These are phyloP conservation scores for Rhodotorula paludigena DNA, from an alignment of 768 basidiomycete species.

Conservation along the genomic window DNA sequence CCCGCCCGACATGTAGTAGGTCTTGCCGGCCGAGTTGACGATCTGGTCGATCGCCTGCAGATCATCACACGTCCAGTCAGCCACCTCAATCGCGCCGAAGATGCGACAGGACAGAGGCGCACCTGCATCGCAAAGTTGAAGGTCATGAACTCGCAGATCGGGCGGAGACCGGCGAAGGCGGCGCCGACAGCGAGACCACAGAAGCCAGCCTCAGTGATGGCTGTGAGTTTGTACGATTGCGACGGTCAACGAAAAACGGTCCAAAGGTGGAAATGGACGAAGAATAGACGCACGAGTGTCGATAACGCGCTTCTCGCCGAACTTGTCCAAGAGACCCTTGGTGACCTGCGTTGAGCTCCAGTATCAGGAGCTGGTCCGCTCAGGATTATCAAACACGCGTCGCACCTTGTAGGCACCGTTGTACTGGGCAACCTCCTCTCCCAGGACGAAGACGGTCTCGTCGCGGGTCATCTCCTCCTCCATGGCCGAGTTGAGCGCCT, in stretches of 20 bases:
- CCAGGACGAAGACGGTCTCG: constrained; percentile 86
- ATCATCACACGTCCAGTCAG: neutral
- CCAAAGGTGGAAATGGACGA: too few species aligned
- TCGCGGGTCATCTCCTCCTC: constrained; percentile 99
- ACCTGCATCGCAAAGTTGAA: constrained; percentile 99
- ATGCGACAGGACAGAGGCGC: constrained; percentile 3
- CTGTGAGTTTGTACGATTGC: constrained; percentile 31
- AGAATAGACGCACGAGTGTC: constrained; percentile 60
- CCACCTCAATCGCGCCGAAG: too few species aligned
- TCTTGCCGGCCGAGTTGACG: constrained; percentile 99
- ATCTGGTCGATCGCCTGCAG: constrained; percentile 90
- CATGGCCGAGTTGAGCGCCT: constrained; percentile 95
- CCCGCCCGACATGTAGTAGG: constrained; percentile 99
- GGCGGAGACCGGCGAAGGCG: constrained; percentile 87
- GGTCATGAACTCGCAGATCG: constrained; percentile 99
- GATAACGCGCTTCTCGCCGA: constrained; percentile 95
- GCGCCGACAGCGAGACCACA: constrained; percentile 93
- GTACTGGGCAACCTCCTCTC: constrained; percentile 97
- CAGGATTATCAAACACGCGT: neutral
- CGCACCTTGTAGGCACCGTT: constrained; percentile 91
- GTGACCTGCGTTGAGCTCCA: constrained; percentile 63
- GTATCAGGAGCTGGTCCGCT: neutral
- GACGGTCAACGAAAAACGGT: too few species aligned
- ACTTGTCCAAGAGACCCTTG: constrained; percentile 97
- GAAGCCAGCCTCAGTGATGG: constrained; percentile 90